Percentiles rank a stretch among this genome's conserved stretches.
phyloP scores from a whole-genome alignment of 2,329 filamentous ascomycete genomes.

The Trichoderma atrobrunneum region DNA sequence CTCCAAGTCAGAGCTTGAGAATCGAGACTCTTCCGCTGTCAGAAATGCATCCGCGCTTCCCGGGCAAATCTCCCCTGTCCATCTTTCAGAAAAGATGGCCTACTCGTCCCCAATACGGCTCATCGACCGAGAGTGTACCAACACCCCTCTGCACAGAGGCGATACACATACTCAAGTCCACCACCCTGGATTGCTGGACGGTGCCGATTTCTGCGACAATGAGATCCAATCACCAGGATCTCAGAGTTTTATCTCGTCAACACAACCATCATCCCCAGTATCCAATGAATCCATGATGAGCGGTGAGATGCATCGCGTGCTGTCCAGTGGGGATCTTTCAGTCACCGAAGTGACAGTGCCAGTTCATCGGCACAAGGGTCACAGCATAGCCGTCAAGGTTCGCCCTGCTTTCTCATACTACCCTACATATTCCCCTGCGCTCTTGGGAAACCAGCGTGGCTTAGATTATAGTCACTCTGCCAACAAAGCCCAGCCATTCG shows the following conservation, averaged over 20 bases:
- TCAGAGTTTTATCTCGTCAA: conserved; percentile 5
- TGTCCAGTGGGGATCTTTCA: conserved; percentile 21
- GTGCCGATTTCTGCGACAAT: conserved; percentile 24
- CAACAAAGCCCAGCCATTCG: conserved; percentile 25
- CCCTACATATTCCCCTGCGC: conserved; percentile 14
- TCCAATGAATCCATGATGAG: conserved; percentile 20
- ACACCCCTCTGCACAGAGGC: neutral
- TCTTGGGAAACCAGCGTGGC: neutral
- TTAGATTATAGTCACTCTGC: conserved; percentile 4
- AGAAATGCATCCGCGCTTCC: neutral
- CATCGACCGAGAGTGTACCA: neutral
- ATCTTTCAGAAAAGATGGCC: neutral
- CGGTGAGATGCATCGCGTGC: conserved; percentile 23
- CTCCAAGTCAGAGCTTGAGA: conserved; percentile 15
- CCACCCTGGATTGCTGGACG: conserved; percentile 23
- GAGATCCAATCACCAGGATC: conserved; percentile 15
- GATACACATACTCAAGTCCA: conserved; percentile 13
- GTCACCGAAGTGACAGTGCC: conserved; percentile 19
- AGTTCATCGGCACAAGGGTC: conserved; percentile 23
- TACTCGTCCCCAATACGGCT: neutral
- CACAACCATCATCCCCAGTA: conserved; percentile 22
- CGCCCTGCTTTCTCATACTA: conserved; percentile 26
- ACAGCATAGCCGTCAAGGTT: conserved; percentile 28
- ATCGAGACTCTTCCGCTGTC: neutral
- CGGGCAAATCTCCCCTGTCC: neutral